phyloP scores from a whole-genome alignment of 129 eudicot genomes.

The Rutidosis leptorrhynchoides region DNA sequence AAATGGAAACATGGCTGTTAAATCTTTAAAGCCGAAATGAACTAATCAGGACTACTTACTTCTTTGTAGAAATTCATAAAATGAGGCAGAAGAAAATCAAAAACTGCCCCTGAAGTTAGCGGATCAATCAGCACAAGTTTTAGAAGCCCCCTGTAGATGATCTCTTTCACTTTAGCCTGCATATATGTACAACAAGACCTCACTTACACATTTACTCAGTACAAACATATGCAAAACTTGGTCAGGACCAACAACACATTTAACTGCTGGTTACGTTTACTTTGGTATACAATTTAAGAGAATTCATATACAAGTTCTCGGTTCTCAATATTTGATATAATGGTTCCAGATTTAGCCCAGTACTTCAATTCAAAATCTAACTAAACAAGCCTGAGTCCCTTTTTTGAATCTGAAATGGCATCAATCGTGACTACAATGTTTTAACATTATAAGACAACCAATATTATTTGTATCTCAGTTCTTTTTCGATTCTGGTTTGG shows the following conservation, averaged over 20 bases:
- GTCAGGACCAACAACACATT: neutral
- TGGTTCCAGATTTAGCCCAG: neutral
- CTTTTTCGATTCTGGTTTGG: neutral
- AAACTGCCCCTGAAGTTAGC: slow-evolving; percentile 48
- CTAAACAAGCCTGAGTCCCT: neutral
- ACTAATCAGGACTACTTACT: slow-evolving; percentile 29
- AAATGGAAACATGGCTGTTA: slow-evolving; percentile 9
- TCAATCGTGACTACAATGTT: neutral
- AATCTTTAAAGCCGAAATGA: neutral
- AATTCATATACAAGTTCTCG: neutral
- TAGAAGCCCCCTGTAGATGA: slow-evolving; percentile 55
- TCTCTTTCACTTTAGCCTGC: slow-evolving; percentile 66
- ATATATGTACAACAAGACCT: slow-evolving; percentile 12
- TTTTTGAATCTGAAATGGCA: neutral
- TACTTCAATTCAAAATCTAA: neutral
- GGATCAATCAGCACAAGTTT: slow-evolving; percentile 80
- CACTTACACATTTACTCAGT: slow-evolving; percentile 15
- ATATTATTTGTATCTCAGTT: neutral
- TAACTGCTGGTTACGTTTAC: neutral
- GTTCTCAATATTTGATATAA: neutral
- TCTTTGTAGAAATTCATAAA: slow-evolving; percentile 59
- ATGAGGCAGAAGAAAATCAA: slow-evolving; percentile 68
- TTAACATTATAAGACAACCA: neutral
- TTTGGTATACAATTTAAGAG: neutral
- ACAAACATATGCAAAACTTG: neutral